Conservation (phyloP, 2,329 filamentous ascomycete genomes). For the Aureobasidium subglaciale region DNA sequence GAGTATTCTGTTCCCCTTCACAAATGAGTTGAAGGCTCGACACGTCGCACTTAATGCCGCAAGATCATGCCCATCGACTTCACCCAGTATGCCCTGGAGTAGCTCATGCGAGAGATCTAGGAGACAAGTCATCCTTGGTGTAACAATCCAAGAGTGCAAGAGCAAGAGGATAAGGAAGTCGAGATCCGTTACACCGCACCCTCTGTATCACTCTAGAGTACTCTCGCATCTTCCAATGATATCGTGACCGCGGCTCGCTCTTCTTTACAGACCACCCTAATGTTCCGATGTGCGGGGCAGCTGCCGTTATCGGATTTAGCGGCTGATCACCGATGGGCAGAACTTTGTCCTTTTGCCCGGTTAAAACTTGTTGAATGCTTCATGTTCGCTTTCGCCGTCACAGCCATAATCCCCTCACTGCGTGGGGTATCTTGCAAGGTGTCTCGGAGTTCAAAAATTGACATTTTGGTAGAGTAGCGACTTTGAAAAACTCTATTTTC, state of each 20-base stretch:
- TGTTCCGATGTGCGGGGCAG: constrained; percentile 6
- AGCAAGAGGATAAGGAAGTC: neutral
- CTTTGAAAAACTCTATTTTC: no score
- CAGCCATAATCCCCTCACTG: no score
- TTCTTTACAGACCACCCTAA: neutral
- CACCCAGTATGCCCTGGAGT: constrained; percentile 53
- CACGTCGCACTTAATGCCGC: constrained; percentile 47
- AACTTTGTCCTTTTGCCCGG: neutral
- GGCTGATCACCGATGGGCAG: neutral
- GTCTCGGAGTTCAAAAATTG: no score
- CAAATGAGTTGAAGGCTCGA: constrained; percentile 45
- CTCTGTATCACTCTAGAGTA: neutral
- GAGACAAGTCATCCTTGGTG: constrained; percentile 28
- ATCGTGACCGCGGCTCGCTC: constrained; percentile 3
- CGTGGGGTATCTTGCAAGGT: no score
- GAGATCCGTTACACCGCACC: neutral
- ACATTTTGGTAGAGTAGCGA: no score
- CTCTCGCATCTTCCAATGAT: neutral
- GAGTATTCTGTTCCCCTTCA: constrained; percentile 52
- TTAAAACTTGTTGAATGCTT: neutral
- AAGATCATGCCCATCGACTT: constrained; percentile 52
- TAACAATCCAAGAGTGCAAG: no score
- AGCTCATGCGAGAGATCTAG: constrained; percentile 54
- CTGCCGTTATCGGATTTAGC: neutral
- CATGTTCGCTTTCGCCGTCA: no score